Base-by-base conservation (phyloP, 805 yeast genomes). In the Cyberlindnera mycetangii region DNA sequence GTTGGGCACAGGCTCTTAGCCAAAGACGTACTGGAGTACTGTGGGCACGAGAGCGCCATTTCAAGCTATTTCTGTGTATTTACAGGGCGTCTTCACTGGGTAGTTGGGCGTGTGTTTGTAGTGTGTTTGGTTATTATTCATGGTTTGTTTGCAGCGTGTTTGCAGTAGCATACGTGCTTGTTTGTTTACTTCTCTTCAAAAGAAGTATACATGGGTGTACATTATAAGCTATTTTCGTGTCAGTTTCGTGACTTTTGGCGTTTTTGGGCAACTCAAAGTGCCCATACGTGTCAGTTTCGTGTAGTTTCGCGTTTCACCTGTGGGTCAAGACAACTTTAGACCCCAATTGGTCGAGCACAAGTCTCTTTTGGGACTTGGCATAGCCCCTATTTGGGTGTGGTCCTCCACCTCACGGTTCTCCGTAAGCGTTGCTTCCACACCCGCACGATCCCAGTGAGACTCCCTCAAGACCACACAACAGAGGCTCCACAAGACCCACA, bases 231-330 rank as follows among this genome's bases (percentile, higher is more conserved):
- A 11, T 28, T 27, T 37, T 22, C 32, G 40, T 37, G 32, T 37
- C 20, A 24, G 30, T 22, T 35, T 24, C 38, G 38, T 35, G 38
- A 24, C 17, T 30, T 16, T 15, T 30, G 32, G 17, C 32, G 17
- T 30, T 20, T 34, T 20, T 21, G n/a, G 17, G n/a, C n/a, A 7
- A 20, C 37, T 28, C 35, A 19, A 5, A 32, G n/a, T n/a, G n/a
- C n/a, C n/a, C n/a, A n/a, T n/a, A 25, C 28, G 28, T 25, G 28
- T 25, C 21, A 32, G 35, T 17, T 32, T 32, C 35, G 35, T 32
- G 35, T 32, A 32, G 21, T 32, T 32, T 32, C 35, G 35, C 19
- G 35, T 32, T 32, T 32, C 32, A 30, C 11, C 32, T 30, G 17
- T 30, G 4, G 17, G 18, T 11, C 20, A 32, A 16, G 10, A 16